These are phyloP conservation scores for Aspergillus ochraceus DNA, from an alignment of 2,329 filamentous ascomycete species.

Conservation along the genomic window DNA sequence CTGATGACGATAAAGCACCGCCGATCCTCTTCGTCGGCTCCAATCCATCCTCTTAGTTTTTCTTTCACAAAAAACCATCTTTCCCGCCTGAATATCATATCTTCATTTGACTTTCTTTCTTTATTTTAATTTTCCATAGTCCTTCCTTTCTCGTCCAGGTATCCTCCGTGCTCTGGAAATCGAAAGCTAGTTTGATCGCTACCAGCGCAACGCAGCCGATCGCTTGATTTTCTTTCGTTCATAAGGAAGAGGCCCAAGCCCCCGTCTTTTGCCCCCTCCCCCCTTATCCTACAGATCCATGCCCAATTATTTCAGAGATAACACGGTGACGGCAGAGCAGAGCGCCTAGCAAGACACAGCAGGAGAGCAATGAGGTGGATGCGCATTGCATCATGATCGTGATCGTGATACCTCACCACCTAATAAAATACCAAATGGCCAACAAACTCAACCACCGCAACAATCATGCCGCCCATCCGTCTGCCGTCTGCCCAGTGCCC, in stretches of 20 bases:
- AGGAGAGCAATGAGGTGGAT: not conserved
- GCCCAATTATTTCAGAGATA: not conserved
- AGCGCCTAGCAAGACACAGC: not conserved
- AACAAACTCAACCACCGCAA: not conserved
- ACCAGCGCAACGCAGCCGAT: not conserved
- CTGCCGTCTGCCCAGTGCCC: not conserved
- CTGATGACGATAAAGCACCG: not conserved
- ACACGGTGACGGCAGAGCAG: not conserved
- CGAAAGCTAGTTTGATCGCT: not conserved
- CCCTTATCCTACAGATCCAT: not conserved
- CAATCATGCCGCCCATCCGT: not conserved
- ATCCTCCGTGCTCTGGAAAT: not conserved
- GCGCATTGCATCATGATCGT: not conserved
- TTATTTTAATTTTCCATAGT: not conserved
- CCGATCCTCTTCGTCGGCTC: slow-evolving; percentile 8
- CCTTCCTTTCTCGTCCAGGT: too few relatives aligned
- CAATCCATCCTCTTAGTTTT: too few relatives aligned
- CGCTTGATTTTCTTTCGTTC: not conserved
- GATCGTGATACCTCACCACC: not conserved
- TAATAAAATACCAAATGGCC: not conserved
- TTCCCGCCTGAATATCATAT: not conserved
- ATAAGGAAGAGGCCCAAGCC: not conserved
- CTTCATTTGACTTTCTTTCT: not conserved
- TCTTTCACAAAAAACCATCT: not conserved
- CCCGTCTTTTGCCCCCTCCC: not conserved